Base-by-base conservation (phyloP, 2,329 filamentous ascomycete species). In the Fulvia fulva region DNA sequence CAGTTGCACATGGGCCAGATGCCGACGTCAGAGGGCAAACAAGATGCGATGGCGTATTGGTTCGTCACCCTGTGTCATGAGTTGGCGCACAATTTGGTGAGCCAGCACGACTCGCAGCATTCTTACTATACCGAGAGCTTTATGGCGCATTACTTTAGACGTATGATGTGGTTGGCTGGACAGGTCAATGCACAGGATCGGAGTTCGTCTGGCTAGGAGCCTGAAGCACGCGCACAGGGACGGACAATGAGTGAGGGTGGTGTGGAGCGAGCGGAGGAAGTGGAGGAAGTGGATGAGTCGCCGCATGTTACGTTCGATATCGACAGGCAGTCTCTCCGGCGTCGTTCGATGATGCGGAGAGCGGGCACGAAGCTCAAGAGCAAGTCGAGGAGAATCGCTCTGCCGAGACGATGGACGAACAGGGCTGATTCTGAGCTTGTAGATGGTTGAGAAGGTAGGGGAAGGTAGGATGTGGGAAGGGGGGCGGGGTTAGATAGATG, bases 31-130 rank as follows among this genome's bases (percentile, higher is more conserved):
- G 76, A 80, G 55, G 83, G 78, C 16, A 85, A 79, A 70, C 80
- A 84, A 3, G 88, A 94, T 60, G 90, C 90, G 2, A 78, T 85
- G 57, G 83, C 88, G 1, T 96, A 92, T 80, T 97, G 93, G 93
- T 97, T 89, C 84, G 89, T 96, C 63, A 91, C 94, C n/a, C 74
- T 97, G 61, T 95, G 91, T 62, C 94, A 99, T 72, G 95, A 99
- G 76, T 77, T 99, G 73, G 92, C 94, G 58, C 94, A 99, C 76
- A 99, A 99, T 72, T 77, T 99, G 55, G 90, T 96, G 8, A 76
- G 77, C 37, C 82, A 85, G 62, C 93, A 97, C 73, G 88, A 87
- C 68, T 80, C 88, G 16, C 83, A 88, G 55, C 91, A 96, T 74
- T 89, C 87, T 68, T 96, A 87, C 71, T 96, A 94, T 70, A 93